Base-by-base conservation (phyloP, 495 filamentous ascomycete species). In the Penicillium atrosanguineum region DNA sequence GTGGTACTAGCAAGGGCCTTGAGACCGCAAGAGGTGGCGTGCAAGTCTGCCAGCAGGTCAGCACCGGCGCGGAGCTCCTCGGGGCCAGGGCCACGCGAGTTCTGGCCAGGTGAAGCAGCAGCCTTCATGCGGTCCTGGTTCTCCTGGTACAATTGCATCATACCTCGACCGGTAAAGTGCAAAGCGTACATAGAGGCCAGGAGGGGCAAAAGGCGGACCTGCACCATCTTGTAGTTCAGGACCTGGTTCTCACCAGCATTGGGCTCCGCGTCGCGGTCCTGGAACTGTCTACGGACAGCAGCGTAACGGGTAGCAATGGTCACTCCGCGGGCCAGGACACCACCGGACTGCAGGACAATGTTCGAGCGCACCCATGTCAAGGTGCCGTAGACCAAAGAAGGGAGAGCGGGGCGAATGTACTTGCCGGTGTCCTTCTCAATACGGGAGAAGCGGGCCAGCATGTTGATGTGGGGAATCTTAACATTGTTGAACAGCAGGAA, bases 211-310 rank as follows among this genome's bases (percentile, higher is more conserved):
- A 90, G 66, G 15, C 87, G 79, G 51, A 86, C 76, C 63, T 89
- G 86, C n/a, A 89, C 87, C 76, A 85, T 88, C 48, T 85, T 87
- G 67, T 90, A 91, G 64, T 87, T 84, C 34, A 91, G 72, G 0
- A 90, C 86, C 58, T 83, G 84, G 55, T 77, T 87, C 65, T 91
- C 87, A 28, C 79, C 81, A 6, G 73, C 72, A 43, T 77, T 68
- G 48, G 62, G 65, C 28, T 75, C 71, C 2, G 80, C 81, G 69
- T 89, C 85, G 6, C 82, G 77, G 59, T 88, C 86, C 60, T 86
- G 81, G 67, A 89, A 90, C 64, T 91, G 87, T 21, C 83, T 71
- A 6, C 87, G 77, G 20, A 88, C 79, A 15, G 85, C 78, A 48
- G 78, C 79, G 69, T 91, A 91, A 16, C 87, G 73, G 25, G 81